Evolutionary conservation across 306 rosid species (phyloP).

Genomic region (Vigna radiata): DNA sequence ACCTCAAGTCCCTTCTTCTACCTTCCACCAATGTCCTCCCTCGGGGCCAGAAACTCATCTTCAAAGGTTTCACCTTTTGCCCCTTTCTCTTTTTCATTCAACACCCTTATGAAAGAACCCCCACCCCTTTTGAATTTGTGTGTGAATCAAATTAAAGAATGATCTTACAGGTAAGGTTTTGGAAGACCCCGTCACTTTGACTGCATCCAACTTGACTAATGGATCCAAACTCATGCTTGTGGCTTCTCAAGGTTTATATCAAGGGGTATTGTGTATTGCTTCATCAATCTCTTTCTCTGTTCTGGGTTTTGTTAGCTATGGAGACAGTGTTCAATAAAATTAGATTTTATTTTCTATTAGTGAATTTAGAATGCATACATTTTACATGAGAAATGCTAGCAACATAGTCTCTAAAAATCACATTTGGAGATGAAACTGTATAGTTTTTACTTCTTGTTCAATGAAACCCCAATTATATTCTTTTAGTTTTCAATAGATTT

Average conservation of each 20-base stretch:
- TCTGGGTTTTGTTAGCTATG: background rate
- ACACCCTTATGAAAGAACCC: background rate
- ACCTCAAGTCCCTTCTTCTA: slow-evolving; percentile 83
- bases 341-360: background rate
- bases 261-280: slow-evolving; percentile 70
- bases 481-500: too few species aligned
- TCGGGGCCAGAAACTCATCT: slow-evolving; percentile 95
- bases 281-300: background rate
- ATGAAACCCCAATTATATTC: too few species aligned
- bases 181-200: slow-evolving; percentile 73
- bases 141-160: slow-evolving; percentile 17
- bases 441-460: too few species aligned
- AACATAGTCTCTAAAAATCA: too few species aligned
- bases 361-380: too few species aligned
- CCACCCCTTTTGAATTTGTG: slow-evolving; percentile 11
- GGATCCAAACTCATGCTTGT: slow-evolving; percentile 91
- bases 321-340: background rate
- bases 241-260: slow-evolving; percentile 93
- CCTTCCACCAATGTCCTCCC: slow-evolving; percentile 85
- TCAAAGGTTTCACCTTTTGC: slow-evolving; percentile 61
- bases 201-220: slow-evolving; percentile 61
- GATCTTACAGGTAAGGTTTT: slow-evolving; percentile 74
- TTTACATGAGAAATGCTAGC: too few species aligned
- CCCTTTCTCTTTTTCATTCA: slow-evolving; percentile 7
- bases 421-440: too few species aligned